A percentile compares a stretch with the other conserved stretches of the same genome.
These are phyloP conservation scores for Penicillium malachiteum DNA, from an alignment of 495 filamentous ascomycete genomes.

Conservation along the genomic window DNA sequence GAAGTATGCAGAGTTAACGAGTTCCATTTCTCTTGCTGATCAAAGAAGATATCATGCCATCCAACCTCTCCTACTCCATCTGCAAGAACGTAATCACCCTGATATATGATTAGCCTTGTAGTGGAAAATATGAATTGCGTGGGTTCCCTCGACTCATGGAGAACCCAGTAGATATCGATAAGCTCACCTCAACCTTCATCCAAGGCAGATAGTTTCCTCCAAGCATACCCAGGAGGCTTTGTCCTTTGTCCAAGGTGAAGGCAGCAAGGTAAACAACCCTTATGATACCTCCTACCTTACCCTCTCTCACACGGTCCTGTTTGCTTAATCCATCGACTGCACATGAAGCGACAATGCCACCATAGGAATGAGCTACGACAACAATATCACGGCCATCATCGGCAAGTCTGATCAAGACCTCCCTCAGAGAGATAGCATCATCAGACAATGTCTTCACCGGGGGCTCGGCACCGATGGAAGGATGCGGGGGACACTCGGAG, in stretches of 20 bases:
- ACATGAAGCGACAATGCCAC: slow-evolving; percentile 44
- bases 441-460: slow-evolving; percentile 38
- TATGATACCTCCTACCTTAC: slow-evolving; percentile 38
- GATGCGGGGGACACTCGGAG: slow-evolving; percentile 36
- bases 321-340: slow-evolving; percentile 43
- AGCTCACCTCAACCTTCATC: slow-evolving; percentile 29
- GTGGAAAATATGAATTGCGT: no score
- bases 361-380: slow-evolving; percentile 51
- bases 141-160: not conserved
- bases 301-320: slow-evolving; percentile 24
- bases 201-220: slow-evolving; percentile 28
- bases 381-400: slow-evolving; percentile 46
- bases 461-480: slow-evolving; percentile 41
- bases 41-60: slow-evolving; percentile 24
- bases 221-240: slow-evolving; percentile 24
- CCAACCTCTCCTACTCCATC: slow-evolving; percentile 15
- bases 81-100: slow-evolving; percentile 25
- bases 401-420: slow-evolving; percentile 23
- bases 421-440: slow-evolving; percentile 32
- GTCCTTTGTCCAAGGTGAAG: slow-evolving; percentile 32
- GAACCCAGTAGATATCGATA: not conserved
- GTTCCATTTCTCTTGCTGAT: slow-evolving; percentile 21
- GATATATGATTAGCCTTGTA: no score
- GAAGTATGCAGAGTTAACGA: slow-evolving; percentile 17
- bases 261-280: slow-evolving; percentile 41